Conservation (phyloP, 345 rosid species). For the Dovyalis caffra region DNA sequence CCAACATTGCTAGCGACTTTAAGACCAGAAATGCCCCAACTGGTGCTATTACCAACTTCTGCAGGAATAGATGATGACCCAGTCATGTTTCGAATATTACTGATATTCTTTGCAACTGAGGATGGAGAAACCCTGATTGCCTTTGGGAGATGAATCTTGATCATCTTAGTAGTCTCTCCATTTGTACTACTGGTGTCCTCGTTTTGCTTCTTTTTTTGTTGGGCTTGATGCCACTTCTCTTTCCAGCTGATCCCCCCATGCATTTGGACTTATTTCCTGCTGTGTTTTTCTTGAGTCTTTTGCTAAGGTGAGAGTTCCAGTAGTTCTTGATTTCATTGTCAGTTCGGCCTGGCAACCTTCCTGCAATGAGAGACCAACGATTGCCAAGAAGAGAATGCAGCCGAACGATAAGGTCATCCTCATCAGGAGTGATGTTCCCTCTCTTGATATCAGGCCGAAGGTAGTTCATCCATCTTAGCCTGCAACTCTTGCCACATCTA, state of each 20-base stretch:
- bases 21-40: neutral
- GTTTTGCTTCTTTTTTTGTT: neutral
- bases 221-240: neutral
- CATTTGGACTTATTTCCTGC: neutral
- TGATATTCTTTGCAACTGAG: conserved; percentile 12
- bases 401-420: conserved; percentile 47
- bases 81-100: neutral
- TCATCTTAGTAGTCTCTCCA: neutral
- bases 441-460: conserved; percentile 46
- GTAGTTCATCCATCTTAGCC: conserved; percentile 55
- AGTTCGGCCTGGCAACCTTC: conserved; percentile 45
- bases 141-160: conserved; percentile 36
- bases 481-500: conserved; percentile 52
- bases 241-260: neutral
- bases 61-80: neutral
- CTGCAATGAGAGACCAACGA: conserved; percentile 46
- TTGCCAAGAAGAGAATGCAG: conserved; percentile 50
- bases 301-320: conserved; percentile 47
- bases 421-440: conserved; percentile 51
- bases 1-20: neutral
- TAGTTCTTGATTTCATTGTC: conserved; percentile 55
- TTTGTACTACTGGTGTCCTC: neutral
- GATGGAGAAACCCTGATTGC: conserved; percentile 25
- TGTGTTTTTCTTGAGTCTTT: conserved; percentile 6
- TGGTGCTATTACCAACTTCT: neutral